phyloP scores from a whole-genome alignment of 345 rosid species.

The Cardamine chenopodiifolia region DNA sequence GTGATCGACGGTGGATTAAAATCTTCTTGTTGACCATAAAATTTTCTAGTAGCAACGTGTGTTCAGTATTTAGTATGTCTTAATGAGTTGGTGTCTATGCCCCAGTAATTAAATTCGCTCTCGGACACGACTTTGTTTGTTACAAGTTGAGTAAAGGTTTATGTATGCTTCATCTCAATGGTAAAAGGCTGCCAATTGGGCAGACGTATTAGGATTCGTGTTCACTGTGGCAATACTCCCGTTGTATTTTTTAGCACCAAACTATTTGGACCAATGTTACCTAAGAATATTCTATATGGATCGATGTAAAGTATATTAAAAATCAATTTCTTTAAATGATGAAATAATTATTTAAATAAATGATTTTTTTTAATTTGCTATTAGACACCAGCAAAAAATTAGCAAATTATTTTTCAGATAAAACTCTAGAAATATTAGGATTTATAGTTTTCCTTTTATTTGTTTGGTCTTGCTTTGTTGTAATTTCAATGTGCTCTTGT shows the following conservation, averaged over 20 bases:
- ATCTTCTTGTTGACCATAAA: neutral
- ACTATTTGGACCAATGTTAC: neutral
- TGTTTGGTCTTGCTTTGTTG: too few relatives aligned
- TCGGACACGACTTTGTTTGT: slow-evolving; percentile 2
- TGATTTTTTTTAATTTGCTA: neutral
- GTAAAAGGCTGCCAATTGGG: slow-evolving; percentile 31
- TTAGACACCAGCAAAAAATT: neutral
- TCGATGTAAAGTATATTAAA: neutral
- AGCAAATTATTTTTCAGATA: too few relatives aligned
- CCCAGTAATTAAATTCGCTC: neutral
- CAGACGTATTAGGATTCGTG: slow-evolving; percentile 3
- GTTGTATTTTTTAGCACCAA: slow-evolving; percentile 1
- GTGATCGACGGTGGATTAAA: slow-evolving; percentile 1
- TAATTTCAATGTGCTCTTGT: too few relatives aligned
- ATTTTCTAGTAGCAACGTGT: neutral
- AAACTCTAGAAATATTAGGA: too few relatives aligned
- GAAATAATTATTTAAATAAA: neutral
- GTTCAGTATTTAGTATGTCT: neutral
- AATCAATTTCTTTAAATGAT: neutral
- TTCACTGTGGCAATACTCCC: slow-evolving; percentile 8
- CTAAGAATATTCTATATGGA: neutral
- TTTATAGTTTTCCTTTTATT: too few relatives aligned
- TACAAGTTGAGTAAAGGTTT: neutral
- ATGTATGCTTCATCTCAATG: slow-evolving; percentile 10
- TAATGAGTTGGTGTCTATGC: slow-evolving; percentile 6